Evolutionary conservation across 202 grass and related monocot genomes (phyloP).

Genomic region (Carex arenaria): DNA sequence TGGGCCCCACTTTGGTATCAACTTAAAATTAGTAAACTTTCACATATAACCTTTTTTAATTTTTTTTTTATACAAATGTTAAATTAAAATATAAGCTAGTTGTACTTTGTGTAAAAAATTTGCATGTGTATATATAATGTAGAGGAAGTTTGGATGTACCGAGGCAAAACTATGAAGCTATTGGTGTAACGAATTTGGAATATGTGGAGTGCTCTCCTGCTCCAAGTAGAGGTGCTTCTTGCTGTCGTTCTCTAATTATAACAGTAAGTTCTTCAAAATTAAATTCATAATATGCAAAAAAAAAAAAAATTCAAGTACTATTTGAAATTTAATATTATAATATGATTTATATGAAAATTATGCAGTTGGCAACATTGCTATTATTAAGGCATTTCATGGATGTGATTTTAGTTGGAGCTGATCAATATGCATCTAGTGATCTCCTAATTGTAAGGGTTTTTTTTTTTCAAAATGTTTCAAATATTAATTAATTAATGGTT

Average conservation of each 20-base stretch:
- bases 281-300: background rate
- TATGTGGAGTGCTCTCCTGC: conserved; percentile 49
- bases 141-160: conserved; percentile 71
- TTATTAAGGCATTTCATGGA: conserved; percentile 50
- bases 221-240: conserved; percentile 34
- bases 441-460: conserved; percentile 52
- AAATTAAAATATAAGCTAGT: background rate
- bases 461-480: background rate
- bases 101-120: background rate
- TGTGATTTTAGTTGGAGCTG: conserved; percentile 36
- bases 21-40: too few relatives aligned
- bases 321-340: too few relatives aligned
- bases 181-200: conserved; percentile 19
- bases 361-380: conserved; percentile 62
- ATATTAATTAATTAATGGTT: background rate
- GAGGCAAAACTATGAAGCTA: conserved; percentile 29
- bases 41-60: too few relatives aligned
- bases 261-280: conserved; percentile 35
- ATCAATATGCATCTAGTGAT: conserved; percentile 41
- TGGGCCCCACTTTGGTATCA: too few relatives aligned
- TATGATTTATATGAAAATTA: background rate
- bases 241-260: conserved; percentile 49
- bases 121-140: background rate
- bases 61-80: background rate
- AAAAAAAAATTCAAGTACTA: too few relatives aligned